Conservation (phyloP, 1,284 basidiomycete genomes). For the Trichosporon asahii region DNA sequence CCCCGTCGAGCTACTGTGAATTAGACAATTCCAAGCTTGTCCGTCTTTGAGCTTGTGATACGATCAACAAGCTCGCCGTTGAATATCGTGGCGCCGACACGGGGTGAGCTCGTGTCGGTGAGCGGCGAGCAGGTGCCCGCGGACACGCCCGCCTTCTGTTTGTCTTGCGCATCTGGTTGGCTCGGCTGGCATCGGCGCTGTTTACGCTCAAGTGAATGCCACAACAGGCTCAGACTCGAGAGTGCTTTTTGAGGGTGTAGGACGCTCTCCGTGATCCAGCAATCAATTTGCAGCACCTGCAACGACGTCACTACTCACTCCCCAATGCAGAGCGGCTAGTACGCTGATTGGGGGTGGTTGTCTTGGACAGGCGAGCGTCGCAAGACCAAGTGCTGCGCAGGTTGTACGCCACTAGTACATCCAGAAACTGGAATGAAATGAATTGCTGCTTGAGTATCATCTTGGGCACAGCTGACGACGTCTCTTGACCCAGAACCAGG, state of each 20-base stretch:
- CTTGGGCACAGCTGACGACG: not conserved
- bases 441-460: too few relatives aligned
- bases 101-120: not conserved
- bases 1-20: not conserved
- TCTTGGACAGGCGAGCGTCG: too few relatives aligned
- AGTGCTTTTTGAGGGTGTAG: not conserved
- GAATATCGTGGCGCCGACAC: not conserved
- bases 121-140: not conserved
- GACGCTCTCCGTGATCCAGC: not conserved
- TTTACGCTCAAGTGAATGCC: not conserved
- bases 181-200: not conserved
- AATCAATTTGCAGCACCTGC: too few relatives aligned
- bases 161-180: not conserved
- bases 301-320: not conserved
- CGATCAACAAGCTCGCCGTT: not conserved
- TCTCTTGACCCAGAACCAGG: not conserved
- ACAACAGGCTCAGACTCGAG: not conserved
- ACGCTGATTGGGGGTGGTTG: too few relatives aligned
- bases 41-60: not conserved
- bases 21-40: slow-evolving; percentile 1
- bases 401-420: not conserved
- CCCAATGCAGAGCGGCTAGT: not conserved
- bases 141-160: not conserved
- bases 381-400: too few relatives aligned
- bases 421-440: not conserved